Evolutionary conservation across 2,329 filamentous ascomycete genomes (phyloP).

Genomic region (Capronia americana): DNA sequence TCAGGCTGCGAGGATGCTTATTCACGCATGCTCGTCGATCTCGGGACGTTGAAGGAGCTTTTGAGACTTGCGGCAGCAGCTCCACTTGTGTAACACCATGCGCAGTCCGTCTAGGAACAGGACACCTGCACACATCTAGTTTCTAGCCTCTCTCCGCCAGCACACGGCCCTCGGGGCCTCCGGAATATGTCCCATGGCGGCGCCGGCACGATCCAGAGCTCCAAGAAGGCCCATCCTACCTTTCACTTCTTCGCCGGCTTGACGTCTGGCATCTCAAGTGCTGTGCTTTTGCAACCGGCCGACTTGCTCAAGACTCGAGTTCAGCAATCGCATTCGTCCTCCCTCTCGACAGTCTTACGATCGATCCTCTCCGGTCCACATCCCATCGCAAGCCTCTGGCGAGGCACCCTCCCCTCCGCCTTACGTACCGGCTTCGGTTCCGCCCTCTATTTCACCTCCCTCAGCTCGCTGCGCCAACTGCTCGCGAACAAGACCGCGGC

Average conservation of each 20-base stretch:
- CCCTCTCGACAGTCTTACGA: conserved; percentile 72
- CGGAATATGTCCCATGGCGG: conserved; percentile 35
- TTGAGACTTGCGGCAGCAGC: background rate
- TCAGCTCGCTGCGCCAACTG: conserved; percentile 81
- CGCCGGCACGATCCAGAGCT: conserved; percentile 19
- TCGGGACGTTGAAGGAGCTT: background rate
- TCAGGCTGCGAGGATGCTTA: background rate
- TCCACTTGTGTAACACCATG: conserved; percentile 14
- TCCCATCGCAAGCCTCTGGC: conserved; percentile 80
- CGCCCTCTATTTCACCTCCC: conserved; percentile 88
- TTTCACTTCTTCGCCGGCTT: conserved; percentile 91
- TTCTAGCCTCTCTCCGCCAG: background rate
- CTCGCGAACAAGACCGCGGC: conserved; percentile 48
- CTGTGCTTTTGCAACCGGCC: conserved; percentile 89
- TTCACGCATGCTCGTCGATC: background rate
- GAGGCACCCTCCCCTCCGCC: conserved; percentile 90
- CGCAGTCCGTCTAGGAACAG: conserved; percentile 6
- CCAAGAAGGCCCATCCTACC: conserved; percentile 46
- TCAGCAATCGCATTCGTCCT: conserved; percentile 78
- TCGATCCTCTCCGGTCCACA: conserved; percentile 70
- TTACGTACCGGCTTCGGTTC: conserved; percentile 91
- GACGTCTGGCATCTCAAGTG: conserved; percentile 83
- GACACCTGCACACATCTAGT: background rate
- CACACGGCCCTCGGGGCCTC: conserved; percentile 3
- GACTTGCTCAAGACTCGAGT: conserved; percentile 96